Percentiles rank a stretch among this genome's conserved stretches.
Conservation (phyloP, 305 asterid species). For the Fraxinus ornus region DNA sequence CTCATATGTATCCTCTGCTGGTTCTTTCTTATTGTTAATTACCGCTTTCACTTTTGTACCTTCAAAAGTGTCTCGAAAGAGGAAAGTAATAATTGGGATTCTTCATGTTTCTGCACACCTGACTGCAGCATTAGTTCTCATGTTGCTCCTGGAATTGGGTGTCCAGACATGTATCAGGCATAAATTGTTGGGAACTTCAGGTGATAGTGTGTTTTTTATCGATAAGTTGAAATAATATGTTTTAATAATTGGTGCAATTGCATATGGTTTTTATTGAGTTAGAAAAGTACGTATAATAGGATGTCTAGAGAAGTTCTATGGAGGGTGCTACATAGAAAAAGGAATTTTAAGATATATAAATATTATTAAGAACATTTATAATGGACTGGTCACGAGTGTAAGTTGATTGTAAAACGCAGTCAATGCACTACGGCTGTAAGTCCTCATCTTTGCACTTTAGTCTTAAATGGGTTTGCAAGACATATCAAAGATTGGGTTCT, state of each 20-base stretch:
- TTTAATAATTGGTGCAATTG: not conserved
- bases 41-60: conserved; percentile 82
- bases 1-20: conserved; percentile 75
- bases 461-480: not conserved
- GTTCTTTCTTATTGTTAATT: conserved; percentile 65
- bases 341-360: not conserved
- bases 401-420: not conserved
- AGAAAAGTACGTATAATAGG: not conserved
- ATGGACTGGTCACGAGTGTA: not conserved
- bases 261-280: not conserved
- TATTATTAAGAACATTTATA: not conserved
- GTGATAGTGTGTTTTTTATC: conserved; percentile 35
- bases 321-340: not conserved
- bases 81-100: conserved; percentile 62
- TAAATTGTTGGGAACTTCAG: conserved; percentile 82
- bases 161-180: conserved; percentile 85
- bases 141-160: conserved; percentile 94
- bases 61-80: conserved; percentile 75
- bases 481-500: not conserved
- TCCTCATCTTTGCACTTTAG: not conserved
- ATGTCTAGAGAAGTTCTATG: not conserved
- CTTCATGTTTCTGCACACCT: conserved; percentile 95
- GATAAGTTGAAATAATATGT: conserved; percentile 10
- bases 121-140: conserved; percentile 84
- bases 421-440: not conserved